Evolutionary conservation across 352 stramenopile species (phyloP), one percentile per base, ranked within the genome.

Genomic region (Peronospora farinosa): DNA sequence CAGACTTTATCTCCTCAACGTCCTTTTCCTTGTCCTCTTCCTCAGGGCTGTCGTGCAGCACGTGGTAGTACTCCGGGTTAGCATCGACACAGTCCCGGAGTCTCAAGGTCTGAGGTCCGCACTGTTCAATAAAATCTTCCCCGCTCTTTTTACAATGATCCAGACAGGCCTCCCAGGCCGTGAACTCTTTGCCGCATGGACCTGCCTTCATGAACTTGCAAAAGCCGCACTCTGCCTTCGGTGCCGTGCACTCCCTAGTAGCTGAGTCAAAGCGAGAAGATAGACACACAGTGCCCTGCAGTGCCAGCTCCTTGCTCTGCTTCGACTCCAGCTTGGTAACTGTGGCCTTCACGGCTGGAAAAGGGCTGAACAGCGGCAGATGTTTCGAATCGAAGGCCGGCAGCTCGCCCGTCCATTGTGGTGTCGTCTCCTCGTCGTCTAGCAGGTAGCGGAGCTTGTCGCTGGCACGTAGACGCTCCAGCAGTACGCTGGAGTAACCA

Each of bases 171-270:
- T 95, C 81, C 84, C 84, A 95, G 25, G 75, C 68, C 33, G 70
- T 78, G 57, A 95, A 95, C 58, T 88, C 63, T 25, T 60, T 60
- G 39, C 80, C 83, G 50, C 84, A 95, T 42, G 84, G 84, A 0
- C 84, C 84, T 17, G 79, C 81, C 66, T 93, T 92, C 82, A 95
- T 95, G 60, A 95, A 95, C 63, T 91, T 89, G 63, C 84, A 95
- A 52, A 92, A 95, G 48, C 82, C 83, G 50, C 84, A 95, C 65
- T 95, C 84, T 28, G 79, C 65, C 57, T 95, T 91, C n/a, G 55
- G 65, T 1, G 59, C 58, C n/a, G 59, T 32, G 50, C 81, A 92
- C 48, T 65, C 43, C 13, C 72, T 71, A 7, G 58, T 72, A 25
- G 65, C 55, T 1, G 61, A 42, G 51, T 92, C 81, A 49, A 86